Evolutionary conservation across 805 yeast species (phyloP).

Genomic region (Maudiozyma serrabonitensis): DNA sequence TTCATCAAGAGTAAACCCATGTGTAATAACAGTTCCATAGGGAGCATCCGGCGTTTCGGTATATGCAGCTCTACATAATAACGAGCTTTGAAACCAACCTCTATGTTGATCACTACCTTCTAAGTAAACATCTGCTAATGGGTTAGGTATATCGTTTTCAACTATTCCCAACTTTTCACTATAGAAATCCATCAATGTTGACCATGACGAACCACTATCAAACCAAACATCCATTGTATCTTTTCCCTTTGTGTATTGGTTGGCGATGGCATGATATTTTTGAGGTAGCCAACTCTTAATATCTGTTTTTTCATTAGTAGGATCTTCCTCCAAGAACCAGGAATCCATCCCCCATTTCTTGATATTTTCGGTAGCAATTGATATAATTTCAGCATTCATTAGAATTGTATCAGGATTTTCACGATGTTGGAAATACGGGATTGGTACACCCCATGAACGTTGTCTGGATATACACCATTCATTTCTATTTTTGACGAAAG

Average conservation of each 20-base stretch:
- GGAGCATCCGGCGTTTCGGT: constrained; percentile 41
- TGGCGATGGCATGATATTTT: constrained; percentile 33
- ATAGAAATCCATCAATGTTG: constrained; percentile 29
- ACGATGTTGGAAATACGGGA: constrained; percentile 68
- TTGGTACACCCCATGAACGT: constrained; percentile 96
- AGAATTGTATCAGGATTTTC: constrained; percentile 51
- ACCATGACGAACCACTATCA: constrained; percentile 94
- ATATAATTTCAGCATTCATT: constrained; percentile 46
- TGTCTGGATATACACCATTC: constrained; percentile 99
- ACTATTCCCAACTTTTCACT: constrained; percentile 27
- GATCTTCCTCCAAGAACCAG: constrained; percentile 54
- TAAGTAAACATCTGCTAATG: constrained; percentile 70
- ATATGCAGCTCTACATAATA: constrained; percentile 62
- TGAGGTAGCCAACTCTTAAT: constrained; percentile 60
- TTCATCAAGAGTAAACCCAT: constrained; percentile 86
- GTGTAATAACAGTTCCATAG: constrained; percentile 69
- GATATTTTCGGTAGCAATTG: constrained; percentile 47
- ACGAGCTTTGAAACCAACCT: constrained; percentile 97
- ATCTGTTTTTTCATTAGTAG: constrained; percentile 34
- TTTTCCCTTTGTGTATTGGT: constrained; percentile 48
- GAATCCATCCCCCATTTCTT: constrained; percentile 53
- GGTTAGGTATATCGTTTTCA: constrained; percentile 27
- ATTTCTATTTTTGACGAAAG: constrained; percentile 67
- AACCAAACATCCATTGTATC: constrained; percentile 99
- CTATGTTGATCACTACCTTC: constrained; percentile 99